Percentiles rank a stretch among this genome's conserved stretches.
Conservation (phyloP, 1,139 yeast genomes). For the Nakaseomyces glabratus region DNA sequence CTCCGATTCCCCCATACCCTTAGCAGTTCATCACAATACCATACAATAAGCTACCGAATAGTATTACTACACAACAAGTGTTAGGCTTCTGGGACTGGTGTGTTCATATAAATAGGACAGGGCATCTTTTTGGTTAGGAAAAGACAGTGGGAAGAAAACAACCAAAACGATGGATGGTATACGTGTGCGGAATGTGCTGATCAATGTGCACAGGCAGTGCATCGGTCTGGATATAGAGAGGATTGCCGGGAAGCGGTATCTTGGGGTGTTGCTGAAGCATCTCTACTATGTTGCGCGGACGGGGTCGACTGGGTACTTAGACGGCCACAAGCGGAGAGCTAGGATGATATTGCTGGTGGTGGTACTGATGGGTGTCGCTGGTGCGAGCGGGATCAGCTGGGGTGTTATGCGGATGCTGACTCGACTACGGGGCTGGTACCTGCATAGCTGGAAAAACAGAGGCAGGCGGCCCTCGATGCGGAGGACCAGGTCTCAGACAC, state of each 20-base stretch:
- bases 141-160: not conserved
- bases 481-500: constrained; percentile 26
- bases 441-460: constrained; percentile 7
- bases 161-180: constrained; percentile 1
- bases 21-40: too few relatives aligned
- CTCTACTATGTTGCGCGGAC: constrained; percentile 5
- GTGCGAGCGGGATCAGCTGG: constrained; percentile 5
- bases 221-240: constrained; percentile 4
- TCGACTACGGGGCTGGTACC: constrained; percentile 4
- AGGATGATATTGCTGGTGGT: constrained; percentile 3
- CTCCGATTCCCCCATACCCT: too few relatives aligned
- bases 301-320: constrained; percentile 2
- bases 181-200: not conserved
- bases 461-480: constrained; percentile 13
- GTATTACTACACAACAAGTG: too few relatives aligned
- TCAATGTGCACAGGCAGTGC: constrained; percentile 5
- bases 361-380: constrained; percentile 1
- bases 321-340: constrained; percentile 4
- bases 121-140: too few relatives aligned
- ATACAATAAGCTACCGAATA: too few relatives aligned
- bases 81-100: too few relatives aligned
- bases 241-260: constrained; percentile 4
- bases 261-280: constrained; percentile 2
- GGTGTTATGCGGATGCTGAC: constrained; percentile 7
- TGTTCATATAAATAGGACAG: too few relatives aligned